Evolutionary conservation across 176 grass and related monocot species (phyloP).

Genomic region (Pharus latifolius): DNA sequence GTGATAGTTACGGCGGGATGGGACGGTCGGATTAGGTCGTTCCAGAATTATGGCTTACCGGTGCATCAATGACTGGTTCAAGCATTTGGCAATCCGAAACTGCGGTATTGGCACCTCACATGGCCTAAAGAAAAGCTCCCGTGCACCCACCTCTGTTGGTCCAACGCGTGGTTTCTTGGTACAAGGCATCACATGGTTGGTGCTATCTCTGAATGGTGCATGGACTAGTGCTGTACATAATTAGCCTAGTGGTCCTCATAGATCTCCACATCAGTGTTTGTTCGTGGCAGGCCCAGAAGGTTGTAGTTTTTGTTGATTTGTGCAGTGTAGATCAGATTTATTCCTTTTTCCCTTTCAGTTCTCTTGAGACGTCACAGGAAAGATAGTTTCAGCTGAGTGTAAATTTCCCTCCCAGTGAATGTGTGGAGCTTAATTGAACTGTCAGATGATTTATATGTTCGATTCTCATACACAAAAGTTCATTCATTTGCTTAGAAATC

Average conservation of each 20-base stretch:
- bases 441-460: constrained; percentile 8
- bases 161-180: constrained; percentile 44
- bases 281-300: constrained; percentile 41
- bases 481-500: constrained; percentile 14
- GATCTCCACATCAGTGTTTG: constrained; percentile 42
- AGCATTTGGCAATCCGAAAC: constrained; percentile 9
- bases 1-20: constrained; percentile 81
- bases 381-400: constrained; percentile 19
- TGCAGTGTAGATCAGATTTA: constrained; percentile 40
- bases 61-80: constrained; percentile 31
- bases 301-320: too few relatives aligned
- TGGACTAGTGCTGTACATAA: constrained; percentile 47
- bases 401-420: constrained; percentile 20
- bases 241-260: constrained; percentile 41
- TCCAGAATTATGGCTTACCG: constrained; percentile 84
- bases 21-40: constrained; percentile 70
- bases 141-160: constrained; percentile 35
- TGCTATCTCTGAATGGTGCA: constrained; percentile 40
- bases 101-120: constrained; percentile 26
- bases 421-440: constrained; percentile 6
- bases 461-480: constrained; percentile 25
- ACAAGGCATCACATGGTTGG: constrained; percentile 69
- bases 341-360: constrained; percentile 2
- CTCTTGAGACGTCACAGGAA: constrained; percentile 18
- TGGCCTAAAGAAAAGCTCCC: constrained; percentile 28